Base-by-base conservation (phyloP, 1,284 basidiomycete genomes). In the Sphaerobolus stellatus region DNA sequence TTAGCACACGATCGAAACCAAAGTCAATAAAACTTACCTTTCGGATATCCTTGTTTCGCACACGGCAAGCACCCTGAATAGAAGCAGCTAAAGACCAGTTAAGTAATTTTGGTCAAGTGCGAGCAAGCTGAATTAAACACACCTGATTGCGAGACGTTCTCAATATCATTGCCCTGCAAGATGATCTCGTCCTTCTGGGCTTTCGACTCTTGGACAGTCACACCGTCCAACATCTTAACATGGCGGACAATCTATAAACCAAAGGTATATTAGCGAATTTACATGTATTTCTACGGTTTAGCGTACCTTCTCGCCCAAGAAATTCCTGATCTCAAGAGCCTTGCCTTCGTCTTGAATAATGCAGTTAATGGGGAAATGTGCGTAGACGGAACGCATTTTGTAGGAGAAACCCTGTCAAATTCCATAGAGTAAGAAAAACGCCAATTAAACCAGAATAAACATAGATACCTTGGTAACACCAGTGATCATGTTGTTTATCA, bases 311-410 rank as follows among this genome's bases (percentile, higher is more conserved):
- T 94, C 91, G 65, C 95, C 93, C 72, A 97, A 81, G 82, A 98
- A 99, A 81, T 99, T 99, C 68, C 98, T 89, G 78, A 99, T 99
- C 76, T 99, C 96, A 58, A 98, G 75, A 52, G 86, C 79, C 54
- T 71, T 71, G 56, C 92, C 93, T 65, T 78, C 77, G 43, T 90
- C 88, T 72, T 90, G 87, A 70, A 98, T 94, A 75, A 99, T 98
- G 72, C 92, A 90, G 83, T 99, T 99, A 83, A 99, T 98, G 62
- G 97, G 97, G 84, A 99, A 99, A 84, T 99, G 97, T 68, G 97
- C 97, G 73, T 99, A 99, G 57, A 99, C 97, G 34, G 95, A 82
- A 68, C 93, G 91, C 94, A 98, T 96, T 89, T 99, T 99, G 87
- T 99, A 99, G 70, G 89, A 87, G 88, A 98, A 99, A 61, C 96